A percentile compares a stretch with the other conserved stretches of the same genome.
Conservation (phyloP, 2,329 filamentous ascomycete genomes). For the Herpotrichia juniperi region DNA sequence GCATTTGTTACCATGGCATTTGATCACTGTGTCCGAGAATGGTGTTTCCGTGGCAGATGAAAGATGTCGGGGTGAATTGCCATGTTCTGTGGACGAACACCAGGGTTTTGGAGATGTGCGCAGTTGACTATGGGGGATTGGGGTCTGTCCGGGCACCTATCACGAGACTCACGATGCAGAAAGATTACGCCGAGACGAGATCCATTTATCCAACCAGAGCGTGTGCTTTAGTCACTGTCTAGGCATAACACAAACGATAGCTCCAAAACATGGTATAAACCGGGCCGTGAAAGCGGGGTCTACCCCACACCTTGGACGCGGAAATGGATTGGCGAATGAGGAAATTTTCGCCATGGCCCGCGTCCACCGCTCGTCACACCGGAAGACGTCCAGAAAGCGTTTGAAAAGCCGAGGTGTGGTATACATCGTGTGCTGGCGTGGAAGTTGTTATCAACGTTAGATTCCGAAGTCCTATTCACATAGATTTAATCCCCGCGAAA, state of each 20-base stretch:
- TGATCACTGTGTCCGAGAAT: slow-evolving; percentile 10
- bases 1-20: slow-evolving; percentile 42
- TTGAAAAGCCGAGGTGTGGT: not conserved
- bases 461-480: no score
- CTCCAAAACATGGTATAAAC: not conserved
- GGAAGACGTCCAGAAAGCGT: not conserved
- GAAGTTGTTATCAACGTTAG: no score
- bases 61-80: slow-evolving; percentile 29
- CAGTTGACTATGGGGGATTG: not conserved
- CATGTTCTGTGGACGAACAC: slow-evolving; percentile 13
- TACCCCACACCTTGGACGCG: not conserved
- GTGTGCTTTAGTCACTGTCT: slow-evolving; percentile 23
- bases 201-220: slow-evolving; percentile 16
- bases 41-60: slow-evolving; percentile 11
- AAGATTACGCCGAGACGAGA: slow-evolving; percentile 19
- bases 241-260: not conserved
- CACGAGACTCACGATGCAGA: slow-evolving; percentile 9
- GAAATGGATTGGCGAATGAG: not conserved
- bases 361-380: not conserved
- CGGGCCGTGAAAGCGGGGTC: slow-evolving; percentile 1
- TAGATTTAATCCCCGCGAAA: not conserved
- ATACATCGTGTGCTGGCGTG: no score
- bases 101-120: slow-evolving; percentile 10
- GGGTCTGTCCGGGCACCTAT: not conserved
- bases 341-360: slow-evolving; percentile 2